Percentiles rank a stretch among this genome's conserved stretches.
Conservation (phyloP, 495 filamentous ascomycete species). For the Aspergillus indologenus region DNA sequence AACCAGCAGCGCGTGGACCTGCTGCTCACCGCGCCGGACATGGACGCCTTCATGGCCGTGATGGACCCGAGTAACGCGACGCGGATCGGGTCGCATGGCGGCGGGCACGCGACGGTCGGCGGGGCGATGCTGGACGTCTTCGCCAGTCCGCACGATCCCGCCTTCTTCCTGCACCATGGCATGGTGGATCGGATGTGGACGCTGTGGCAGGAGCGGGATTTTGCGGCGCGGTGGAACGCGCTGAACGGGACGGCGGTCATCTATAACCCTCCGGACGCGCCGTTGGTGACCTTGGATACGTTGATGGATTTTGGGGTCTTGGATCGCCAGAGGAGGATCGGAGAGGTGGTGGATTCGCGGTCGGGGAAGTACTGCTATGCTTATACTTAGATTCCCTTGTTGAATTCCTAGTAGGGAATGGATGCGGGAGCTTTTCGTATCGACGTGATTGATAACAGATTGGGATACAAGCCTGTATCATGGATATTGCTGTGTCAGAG, state of each 20-base stretch:
- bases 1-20: constrained; percentile 18
- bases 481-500: too few species aligned
- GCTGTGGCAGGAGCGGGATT: constrained; percentile 46
- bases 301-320: constrained; percentile 30
- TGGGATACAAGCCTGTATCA: too few species aligned
- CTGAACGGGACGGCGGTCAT: constrained; percentile 29
- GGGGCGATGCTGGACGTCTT: constrained; percentile 30
- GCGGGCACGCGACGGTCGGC: constrained; percentile 29
- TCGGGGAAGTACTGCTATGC: constrained; percentile 22
- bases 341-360: constrained; percentile 28
- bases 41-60: constrained; percentile 22
- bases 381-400: constrained; percentile 4
- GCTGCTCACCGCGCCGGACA: constrained; percentile 16
- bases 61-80: constrained; percentile 27
- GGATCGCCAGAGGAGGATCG: constrained; percentile 19
- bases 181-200: constrained; percentile 58
- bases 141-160: constrained; percentile 43
- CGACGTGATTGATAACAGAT: too few species aligned
- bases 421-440: too few species aligned
- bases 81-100: constrained; percentile 24
- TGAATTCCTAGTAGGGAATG: too few species aligned
- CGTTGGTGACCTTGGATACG: constrained; percentile 24
- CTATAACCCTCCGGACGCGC: constrained; percentile 23
- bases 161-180: constrained; percentile 57
- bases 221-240: constrained; percentile 15